Percentiles rank a stretch among this genome's conserved stretches.
phyloP scores from a whole-genome alignment of 2,329 filamentous ascomycete genomes.

The Calonectria henricotiae region DNA sequence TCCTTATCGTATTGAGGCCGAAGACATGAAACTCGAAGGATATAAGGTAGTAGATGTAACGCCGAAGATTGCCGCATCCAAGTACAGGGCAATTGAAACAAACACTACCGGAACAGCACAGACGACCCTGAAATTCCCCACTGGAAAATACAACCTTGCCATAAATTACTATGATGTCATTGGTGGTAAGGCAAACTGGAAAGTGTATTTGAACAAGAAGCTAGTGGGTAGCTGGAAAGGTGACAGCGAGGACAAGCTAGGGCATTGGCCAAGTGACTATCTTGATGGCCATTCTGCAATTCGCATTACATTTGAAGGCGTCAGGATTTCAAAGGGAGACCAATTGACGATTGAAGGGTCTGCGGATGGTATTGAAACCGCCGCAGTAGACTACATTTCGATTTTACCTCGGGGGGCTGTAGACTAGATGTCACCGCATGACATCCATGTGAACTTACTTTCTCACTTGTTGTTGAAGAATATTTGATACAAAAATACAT shows the following conservation, averaged over 20 bases:
- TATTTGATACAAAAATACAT: background rate
- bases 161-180: slow-evolving; percentile 79
- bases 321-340: slow-evolving; percentile 69
- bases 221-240: slow-evolving; percentile 73
- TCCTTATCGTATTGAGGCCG: slow-evolving; percentile 79
- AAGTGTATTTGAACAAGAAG: slow-evolving; percentile 69
- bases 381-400: slow-evolving; percentile 78
- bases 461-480: background rate
- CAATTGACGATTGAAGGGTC: slow-evolving; percentile 70
- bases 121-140: slow-evolving; percentile 9
- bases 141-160: slow-evolving; percentile 70
- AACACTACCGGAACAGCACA: slow-evolving; percentile 26
- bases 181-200: slow-evolving; percentile 72
- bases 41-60: slow-evolving; percentile 70
- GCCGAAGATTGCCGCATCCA: slow-evolving; percentile 75
- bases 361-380: slow-evolving; percentile 75
- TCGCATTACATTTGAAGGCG: slow-evolving; percentile 71
- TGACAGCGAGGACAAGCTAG: slow-evolving; percentile 73
- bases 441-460: background rate
- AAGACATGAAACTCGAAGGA: slow-evolving; percentile 74
- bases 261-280: slow-evolving; percentile 72
- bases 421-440: slow-evolving; percentile 3
- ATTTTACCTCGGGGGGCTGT: slow-evolving; percentile 66
- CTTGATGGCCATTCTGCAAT: slow-evolving; percentile 78
- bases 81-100: slow-evolving; percentile 54